Base-by-base conservation (phyloP, 1,284 basidiomycete genomes). In the Moesziomyces parantarcticus region DNA sequence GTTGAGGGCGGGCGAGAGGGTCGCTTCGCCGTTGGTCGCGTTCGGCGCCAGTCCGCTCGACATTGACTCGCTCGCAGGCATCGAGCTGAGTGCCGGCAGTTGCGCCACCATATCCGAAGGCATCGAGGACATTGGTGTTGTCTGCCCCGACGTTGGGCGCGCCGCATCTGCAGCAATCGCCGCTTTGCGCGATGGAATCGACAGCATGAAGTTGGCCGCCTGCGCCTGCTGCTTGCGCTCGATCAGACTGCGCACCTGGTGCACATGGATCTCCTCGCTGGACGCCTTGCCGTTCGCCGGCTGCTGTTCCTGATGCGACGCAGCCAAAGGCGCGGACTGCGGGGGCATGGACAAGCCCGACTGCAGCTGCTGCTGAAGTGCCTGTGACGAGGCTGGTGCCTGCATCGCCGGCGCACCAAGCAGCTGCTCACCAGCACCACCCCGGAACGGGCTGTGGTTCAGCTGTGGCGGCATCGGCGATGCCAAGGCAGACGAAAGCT, bases 221-320 rank as follows among this genome's bases (percentile, higher is more conserved):
- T 79, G 73, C 32, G 75, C 64, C 45, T 75, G 75, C 53, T 79
- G 77, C 42, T 77, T 66, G 46, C 65, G 55, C 50, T 79, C 77
- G 47, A 79, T 79, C 61, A 60, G 64, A 48, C 59, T 75, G 36
- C 76, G 74, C 25, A 75, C 57, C 60, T 75, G 72, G 22, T 66
- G 58, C 45, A 66, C 66, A 9, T 75, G 66, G 6, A 63, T 36
- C n/a, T 75, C 62, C 46, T 75, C 67, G 44, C 56, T 60, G 16
- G 66, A 54, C 13, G 56, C 58, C 52, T 67, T 61, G 58, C 58
- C 55, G 50, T 52, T 59, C 43, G 20, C 45, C 26, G 59, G 66
- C 39, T 58, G 44, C n/a, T 29, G 40, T 22, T 63, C 66, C 18
- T 53, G 60, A 42, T 69, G 66, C 41, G 60, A 63, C 22, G 66